Evolutionary conservation across 495 filamentous ascomycete species (phyloP), one percentile per base, ranked within the genome.

Genomic region (Apiosordaria backusii): DNA sequence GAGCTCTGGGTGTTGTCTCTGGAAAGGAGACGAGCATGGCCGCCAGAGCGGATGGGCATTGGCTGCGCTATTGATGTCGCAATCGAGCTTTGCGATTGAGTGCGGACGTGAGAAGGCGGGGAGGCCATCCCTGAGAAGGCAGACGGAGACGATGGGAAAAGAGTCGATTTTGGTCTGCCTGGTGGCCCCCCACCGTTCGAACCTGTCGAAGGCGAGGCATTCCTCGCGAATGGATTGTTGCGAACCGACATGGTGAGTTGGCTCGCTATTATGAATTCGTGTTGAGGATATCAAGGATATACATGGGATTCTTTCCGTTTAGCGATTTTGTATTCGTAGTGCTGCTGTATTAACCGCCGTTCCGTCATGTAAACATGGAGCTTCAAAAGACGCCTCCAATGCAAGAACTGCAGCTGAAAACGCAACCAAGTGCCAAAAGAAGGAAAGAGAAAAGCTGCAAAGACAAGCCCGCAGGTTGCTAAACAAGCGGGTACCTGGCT

Each of bases 161-260:
- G 78, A 19, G 85, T 83, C 1, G 92, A 96, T 72, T 91, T 92
- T 0, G 92, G 91, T 65, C 92, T 82, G 59, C 80, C 73, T 62
- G 35, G 35, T 29, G 27, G 27, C 27, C 27, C 35, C 9, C 35
- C 35, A 57, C 78, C 77, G 66, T 74, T 79, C 60, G 90, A 81
- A 23, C 81, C 84, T 50, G 87, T 83, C 35, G 89, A 89, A 26
- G 88, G 78, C 2, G 91, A 87, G 65, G 79, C 73, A 65, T 79
- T 82, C 69, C 87, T 77, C 82, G 85, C 78, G 74, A 96, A 96
- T 4, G 90, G 90, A 80, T 89, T 93, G 73, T 87, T 90, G 68
- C 92, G 89, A 50, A 78, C 74, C 66, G 82, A 82, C 77, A 79
- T 79, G 70, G 69, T 61, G 72, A 66, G 70, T 60, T 69, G 21